Evolutionary conservation across 1,284 basidiomycete species (phyloP).

Genomic region (Sanghuangporus baumii): DNA sequence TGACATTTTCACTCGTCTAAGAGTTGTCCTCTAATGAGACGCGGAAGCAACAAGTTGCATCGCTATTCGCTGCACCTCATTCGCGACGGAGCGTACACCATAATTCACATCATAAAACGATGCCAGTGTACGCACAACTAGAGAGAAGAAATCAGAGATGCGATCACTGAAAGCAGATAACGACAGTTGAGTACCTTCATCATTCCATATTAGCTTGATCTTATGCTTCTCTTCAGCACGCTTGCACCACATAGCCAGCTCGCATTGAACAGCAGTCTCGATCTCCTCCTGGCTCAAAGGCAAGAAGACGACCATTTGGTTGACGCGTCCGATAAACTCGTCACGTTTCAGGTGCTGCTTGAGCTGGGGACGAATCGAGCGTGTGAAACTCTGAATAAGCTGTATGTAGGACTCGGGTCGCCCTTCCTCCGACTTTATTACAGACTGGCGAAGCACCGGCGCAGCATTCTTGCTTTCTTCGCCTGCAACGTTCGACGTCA

Average conservation of each 20-base stretch:
- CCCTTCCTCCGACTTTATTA: conserved; percentile 7
- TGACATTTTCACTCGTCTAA: conserved; percentile 3
- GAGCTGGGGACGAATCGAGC: conserved; percentile 9
- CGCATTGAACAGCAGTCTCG: conserved; percentile 2
- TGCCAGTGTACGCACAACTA: conserved; percentile 9
- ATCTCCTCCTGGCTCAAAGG: conserved; percentile 14
- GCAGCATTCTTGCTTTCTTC: conserved; percentile 10
- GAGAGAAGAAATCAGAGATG: background rate
- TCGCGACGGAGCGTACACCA: conserved; percentile 12
- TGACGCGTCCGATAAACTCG: conserved; percentile 14
- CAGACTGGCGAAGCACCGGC: conserved; percentile 1
- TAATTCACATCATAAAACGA: conserved; percentile 13
- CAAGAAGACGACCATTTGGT: conserved; percentile 15
- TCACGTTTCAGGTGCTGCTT: conserved; percentile 10
- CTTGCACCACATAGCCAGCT: conserved; percentile 5
- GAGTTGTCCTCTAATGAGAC: conserved; percentile 4
- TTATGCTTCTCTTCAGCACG: conserved; percentile 11
- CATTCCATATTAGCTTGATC: conserved; percentile 7
- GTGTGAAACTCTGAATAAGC: conserved; percentile 7
- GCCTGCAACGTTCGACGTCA: conserved; percentile 14
- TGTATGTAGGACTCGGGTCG: conserved; percentile 12
- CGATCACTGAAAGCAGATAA: background rate
- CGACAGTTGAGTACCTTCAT: conserved; percentile 6
- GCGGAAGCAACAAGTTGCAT: conserved; percentile 11
- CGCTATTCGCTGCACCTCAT: conserved; percentile 12